These are phyloP conservation scores for Lactifluus pinguis DNA, from an alignment of 768 basidiomycete species.

Conservation along the genomic window DNA sequence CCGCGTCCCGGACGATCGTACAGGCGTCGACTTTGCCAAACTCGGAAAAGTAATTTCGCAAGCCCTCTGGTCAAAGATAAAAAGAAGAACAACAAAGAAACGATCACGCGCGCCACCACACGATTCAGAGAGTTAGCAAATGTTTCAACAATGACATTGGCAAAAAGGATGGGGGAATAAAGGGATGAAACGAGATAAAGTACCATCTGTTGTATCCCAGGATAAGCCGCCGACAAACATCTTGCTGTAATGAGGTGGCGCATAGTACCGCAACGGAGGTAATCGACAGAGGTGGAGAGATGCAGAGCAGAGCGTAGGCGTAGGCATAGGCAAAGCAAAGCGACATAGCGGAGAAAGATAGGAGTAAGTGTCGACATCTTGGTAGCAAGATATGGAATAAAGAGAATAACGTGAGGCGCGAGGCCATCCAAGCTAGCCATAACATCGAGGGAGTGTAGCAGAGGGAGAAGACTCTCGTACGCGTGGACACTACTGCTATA, in stretches of 20 bases:
- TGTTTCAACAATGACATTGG: conserved; percentile 23
- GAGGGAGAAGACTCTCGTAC: conserved; percentile 6
- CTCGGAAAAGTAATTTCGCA: conserved; percentile 85
- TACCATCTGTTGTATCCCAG: conserved; percentile 99
- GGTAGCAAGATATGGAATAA: conserved; percentile 17
- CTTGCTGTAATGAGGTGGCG: conserved; percentile 55
- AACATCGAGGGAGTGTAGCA: conserved; percentile 16
- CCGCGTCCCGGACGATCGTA: conserved; percentile 99
- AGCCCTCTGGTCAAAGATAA: conserved; percentile 41
- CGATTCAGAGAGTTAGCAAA: conserved; percentile 38
- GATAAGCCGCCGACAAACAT: conserved; percentile 99
- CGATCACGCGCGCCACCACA: conserved; percentile 23
- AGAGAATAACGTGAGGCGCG: conserved; percentile 4
- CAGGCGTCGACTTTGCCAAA: conserved; percentile 97
- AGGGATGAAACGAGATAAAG: conserved; percentile 27
- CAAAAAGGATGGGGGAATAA: background rate
- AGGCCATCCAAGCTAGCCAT: conserved; percentile 13
- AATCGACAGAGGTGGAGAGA: conserved; percentile 15
- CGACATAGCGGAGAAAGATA: conserved; percentile 17
- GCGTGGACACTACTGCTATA: conserved; percentile 15
- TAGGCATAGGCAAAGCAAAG: conserved; percentile 20
- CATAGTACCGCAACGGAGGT: conserved; percentile 16
- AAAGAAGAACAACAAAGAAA: background rate
- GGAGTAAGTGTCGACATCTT: conserved; percentile 17
- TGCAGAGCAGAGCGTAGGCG: conserved; percentile 17